Percentiles rank a stretch among this genome's conserved stretches.
Evolutionary conservation across 1,284 basidiomycete species (phyloP).

Genomic region (Trametes pubescens): DNA sequence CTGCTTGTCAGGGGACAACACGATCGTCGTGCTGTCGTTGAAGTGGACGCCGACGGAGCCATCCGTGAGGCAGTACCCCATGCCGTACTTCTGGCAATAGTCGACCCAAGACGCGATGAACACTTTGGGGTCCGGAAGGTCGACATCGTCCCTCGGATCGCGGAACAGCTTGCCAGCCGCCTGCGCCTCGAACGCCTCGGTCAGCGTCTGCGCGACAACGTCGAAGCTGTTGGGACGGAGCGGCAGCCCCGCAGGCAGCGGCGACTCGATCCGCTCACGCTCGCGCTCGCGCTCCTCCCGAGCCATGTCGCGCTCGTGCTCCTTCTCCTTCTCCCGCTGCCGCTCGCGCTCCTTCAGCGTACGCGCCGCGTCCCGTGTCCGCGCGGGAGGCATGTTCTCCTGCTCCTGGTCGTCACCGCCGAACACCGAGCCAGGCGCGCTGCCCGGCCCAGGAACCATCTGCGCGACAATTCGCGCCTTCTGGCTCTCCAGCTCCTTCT

Average conservation of each 20-base stretch:
- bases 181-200: constrained; percentile 73
- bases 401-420: constrained; percentile 47
- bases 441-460: constrained; percentile 72
- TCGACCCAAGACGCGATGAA: constrained; percentile 99
- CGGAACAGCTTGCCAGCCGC: constrained; percentile 67
- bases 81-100: constrained; percentile 98
- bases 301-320: constrained; percentile 33
- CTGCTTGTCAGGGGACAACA: constrained; percentile 86
- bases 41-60: constrained; percentile 96
- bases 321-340: constrained; percentile 32
- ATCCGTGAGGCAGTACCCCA: constrained; percentile 96
- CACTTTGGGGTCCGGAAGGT: constrained; percentile 74
- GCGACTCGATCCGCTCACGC: constrained; percentile 28
- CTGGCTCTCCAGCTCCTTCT: constrained; percentile 83
- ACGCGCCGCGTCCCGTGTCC: constrained; percentile 25
- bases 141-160: constrained; percentile 62
- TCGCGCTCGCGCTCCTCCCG: constrained; percentile 31
- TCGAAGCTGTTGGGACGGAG: constrained; percentile 67
- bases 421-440: constrained; percentile 36
- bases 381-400: constrained; percentile 26
- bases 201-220: constrained; percentile 70
- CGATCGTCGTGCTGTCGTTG: constrained; percentile 91
- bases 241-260: constrained; percentile 24
- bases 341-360: constrained; percentile 33
- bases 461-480: constrained; percentile 91